Conservation (phyloP, 805 yeast species). For the Kregervanrija delftensis region DNA sequence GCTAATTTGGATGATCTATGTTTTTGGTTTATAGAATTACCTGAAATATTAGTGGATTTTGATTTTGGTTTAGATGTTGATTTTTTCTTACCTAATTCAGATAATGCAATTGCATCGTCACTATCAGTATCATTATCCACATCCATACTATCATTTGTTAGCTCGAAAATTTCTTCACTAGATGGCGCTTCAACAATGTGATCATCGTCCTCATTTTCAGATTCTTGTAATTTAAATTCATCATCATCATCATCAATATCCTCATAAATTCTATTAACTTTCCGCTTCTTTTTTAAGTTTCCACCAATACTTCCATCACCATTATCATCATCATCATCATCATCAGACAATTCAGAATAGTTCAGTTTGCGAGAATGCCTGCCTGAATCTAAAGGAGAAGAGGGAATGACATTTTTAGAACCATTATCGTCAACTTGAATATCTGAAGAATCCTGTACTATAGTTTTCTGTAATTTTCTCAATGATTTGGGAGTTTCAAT, state of each 20-base stretch:
- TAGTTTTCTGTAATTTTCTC: background rate
- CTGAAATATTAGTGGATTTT: conserved; percentile 1
- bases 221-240: conserved; percentile 7
- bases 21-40: conserved; percentile 3
- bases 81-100: background rate
- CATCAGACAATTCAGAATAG: conserved; percentile 16
- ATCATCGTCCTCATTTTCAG: conserved; percentile 8
- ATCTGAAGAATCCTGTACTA: background rate
- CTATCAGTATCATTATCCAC: conserved; percentile 8
- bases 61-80: conserved; percentile 3
- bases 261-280: conserved; percentile 11
- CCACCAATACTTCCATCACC: conserved; percentile 1
- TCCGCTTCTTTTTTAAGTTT: conserved; percentile 7
- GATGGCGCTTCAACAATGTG: conserved; percentile 1
- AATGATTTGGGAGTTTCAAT: conserved; percentile 11
- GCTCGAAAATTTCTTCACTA: too few species aligned
- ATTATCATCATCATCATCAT: conserved; percentile 13
- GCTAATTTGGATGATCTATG: background rate
- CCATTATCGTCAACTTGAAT: background rate
- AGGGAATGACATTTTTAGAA: conserved; percentile 9
- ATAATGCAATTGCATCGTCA: conserved; percentile 1
- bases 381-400: conserved; percentile 14
- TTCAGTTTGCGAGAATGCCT: conserved; percentile 11
- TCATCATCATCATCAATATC: conserved; percentile 18
- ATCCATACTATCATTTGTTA: conserved; percentile 2